Evolutionary conservation across 2,329 filamentous ascomycete genomes (phyloP), one percentile per base, ranked within the genome.

Genomic region (Pezicula neosporulosa): DNA sequence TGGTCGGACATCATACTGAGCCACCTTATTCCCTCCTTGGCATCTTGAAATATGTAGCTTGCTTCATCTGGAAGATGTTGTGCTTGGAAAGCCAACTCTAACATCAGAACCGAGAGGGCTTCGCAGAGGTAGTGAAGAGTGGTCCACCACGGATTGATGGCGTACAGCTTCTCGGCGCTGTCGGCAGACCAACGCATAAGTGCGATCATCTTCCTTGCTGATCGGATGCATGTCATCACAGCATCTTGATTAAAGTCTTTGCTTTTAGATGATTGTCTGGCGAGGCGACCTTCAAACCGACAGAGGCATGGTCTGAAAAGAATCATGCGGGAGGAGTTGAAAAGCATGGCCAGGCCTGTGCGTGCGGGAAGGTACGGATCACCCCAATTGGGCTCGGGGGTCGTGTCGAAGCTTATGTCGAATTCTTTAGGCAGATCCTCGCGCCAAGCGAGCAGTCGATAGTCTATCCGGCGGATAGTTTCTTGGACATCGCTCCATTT

Each of bases 221-320:
- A 57, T 5, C 49, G 42, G 13, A 63, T 51, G 35, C 60, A 63
- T 2, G 12, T 52, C 41, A 53, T 27, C 2, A 58, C 61, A 3
- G 52, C 49, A 35, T 59, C 36, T 33, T 56, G 51, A 19, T 57
- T 58, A 47, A 62, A 63, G n/a, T 52, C 45, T 41, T 51, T 53
- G 48, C 19, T 42, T 42, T 10, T 56, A 39, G 12, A 28, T 16
- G 51, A 50, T 13, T 60, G 53, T n/a, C 52, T 39, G 16, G 45
- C 35, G 1, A 61, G 48, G 8, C 60, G 50, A 7, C 50, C 50
- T 18, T 62, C 55, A 37, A 62, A 60, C 2, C 54, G 58, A 33
- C 62, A 64, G 3, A 64, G 54, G 43, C 53, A 63, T 1, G 62
- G 62, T 16, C 62, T 58, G 33, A 59, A 63, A 12, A 64, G 50